Percentiles rank a stretch among this genome's conserved stretches.
Conservation (phyloP, 331 rosid species). For the Rhamnella rubrinervis region DNA sequence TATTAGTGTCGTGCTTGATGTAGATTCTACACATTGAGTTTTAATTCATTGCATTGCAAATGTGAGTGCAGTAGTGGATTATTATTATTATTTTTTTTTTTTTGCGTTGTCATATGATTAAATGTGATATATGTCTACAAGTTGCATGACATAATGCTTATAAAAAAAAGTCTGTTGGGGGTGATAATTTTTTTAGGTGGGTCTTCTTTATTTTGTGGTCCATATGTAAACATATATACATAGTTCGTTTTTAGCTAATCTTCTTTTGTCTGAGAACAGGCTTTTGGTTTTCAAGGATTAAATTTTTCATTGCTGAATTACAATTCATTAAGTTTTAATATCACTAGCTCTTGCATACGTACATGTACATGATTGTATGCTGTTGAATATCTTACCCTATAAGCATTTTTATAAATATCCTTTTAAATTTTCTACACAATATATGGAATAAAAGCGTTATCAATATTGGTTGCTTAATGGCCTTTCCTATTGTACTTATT, state of each 20-base stretch:
- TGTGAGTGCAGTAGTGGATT: not conserved
- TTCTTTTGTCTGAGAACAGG: not conserved
- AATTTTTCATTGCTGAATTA: not conserved
- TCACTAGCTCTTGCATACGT: not conserved
- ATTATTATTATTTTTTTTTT: too few relatives aligned
- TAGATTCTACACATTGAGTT: not conserved
- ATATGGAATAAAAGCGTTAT: not conserved
- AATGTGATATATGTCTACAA: conserved; percentile 7
- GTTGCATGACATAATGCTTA: conserved; percentile 27
- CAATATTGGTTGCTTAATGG: not conserved
- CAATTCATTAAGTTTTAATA: too few relatives aligned
- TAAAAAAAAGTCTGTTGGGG: conserved; percentile 30
- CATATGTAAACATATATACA: not conserved
- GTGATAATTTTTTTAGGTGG: conserved; percentile 2
- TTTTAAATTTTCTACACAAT: not conserved
- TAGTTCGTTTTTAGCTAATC: not conserved
- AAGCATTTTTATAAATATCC: not conserved
- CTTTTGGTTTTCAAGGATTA: not conserved
- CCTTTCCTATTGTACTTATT: not conserved
- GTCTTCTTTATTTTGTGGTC: conserved; percentile 20
- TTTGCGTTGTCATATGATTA: conserved; percentile 1
- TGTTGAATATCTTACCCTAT: not conserved
- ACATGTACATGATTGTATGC: not conserved
- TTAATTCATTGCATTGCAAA: conserved; percentile 2
- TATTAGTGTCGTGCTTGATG: not conserved